Evolutionary conservation across 257 asterid genomes (phyloP), one percentile per base, ranked within the genome.

Genomic region (Lycium barbarum): DNA sequence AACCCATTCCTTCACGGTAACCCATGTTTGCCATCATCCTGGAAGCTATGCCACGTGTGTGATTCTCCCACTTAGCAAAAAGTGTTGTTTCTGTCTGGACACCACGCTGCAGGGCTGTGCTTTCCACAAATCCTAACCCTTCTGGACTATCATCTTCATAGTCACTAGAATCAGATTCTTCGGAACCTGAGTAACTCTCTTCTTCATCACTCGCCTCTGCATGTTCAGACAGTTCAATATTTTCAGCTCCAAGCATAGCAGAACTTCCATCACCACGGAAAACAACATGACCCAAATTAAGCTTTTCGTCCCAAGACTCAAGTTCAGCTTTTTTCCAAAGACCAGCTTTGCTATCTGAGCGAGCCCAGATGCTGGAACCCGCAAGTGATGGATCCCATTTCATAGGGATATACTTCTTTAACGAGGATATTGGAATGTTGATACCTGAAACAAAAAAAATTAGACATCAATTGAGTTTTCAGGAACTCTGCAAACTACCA

Each of bases 11-110:
- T 86, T 95, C 99, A 4, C 94, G 95, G 85, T 92, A 96, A 22
- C 99, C 99, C 99, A 95, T 96, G 87, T 88, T 95, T 36, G 98
- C 99, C 99, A 96, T 96, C 99, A 96, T 93, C 89, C 91, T 96
- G 17, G 99, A 96, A 71, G 99, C 99, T 68, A 96, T 87, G 35
- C 99, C 99, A 12, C 99, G 93, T 7, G 99, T 96, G 84, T 96
- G 98, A 91, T 95, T 96, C 89, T 96, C 99, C 99, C 99, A 96
- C 83, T 80, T 94, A 22, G 99, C 96, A 59, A 96, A 96, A 86
- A 93, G 91, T 67, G 93, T 89, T 22, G 97, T 95, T 81, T 95
- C 98, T 2, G 93, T 93, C 88, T 96, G 99, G 59, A 93, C 91
- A n/a, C 99, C 98, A 35, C 89, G 85, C 83, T 91, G 97, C 70